Evolutionary conservation across 2,329 filamentous ascomycete genomes (phyloP).

Genomic region (Neofusicoccum ribis): DNA sequence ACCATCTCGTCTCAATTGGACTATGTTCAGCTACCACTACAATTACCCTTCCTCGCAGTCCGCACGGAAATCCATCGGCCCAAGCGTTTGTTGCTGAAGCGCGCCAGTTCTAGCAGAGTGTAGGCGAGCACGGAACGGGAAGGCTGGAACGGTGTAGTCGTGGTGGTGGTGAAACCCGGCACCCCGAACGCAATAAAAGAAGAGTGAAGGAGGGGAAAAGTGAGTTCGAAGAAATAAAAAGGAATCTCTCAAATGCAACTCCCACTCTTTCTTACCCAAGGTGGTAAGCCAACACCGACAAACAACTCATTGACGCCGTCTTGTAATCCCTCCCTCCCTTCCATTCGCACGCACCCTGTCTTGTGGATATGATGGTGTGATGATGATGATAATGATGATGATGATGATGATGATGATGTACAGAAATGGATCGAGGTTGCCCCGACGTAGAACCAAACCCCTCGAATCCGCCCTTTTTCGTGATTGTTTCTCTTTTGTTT

Average conservation of each 20-base stretch:
- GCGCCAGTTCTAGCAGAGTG: neutral
- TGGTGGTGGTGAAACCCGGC: neutral
- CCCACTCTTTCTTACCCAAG: constrained; percentile 5
- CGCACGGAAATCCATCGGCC: neutral
- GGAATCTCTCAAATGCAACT: constrained; percentile 4
- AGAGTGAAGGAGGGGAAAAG: neutral
- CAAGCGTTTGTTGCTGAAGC: neutral
- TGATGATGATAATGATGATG: neutral
- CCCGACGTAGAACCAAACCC: neutral
- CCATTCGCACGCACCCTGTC: neutral
- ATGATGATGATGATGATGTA: constrained; percentile 4
- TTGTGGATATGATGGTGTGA: neutral
- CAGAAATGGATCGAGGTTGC: constrained; percentile 1
- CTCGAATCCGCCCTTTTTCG: neutral
- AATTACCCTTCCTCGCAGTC: neutral
- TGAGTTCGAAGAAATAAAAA: neutral
- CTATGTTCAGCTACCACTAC: neutral
- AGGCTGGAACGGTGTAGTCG: too few relatives aligned
- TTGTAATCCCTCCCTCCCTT: neutral
- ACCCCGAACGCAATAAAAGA: neutral
- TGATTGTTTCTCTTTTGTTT: neutral
- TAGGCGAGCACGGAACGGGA: neutral
- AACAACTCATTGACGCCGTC: neutral
- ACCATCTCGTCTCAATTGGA: neutral
- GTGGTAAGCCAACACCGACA: neutral